phyloP scores from a whole-genome alignment of 1,284 basidiomycete species.

The Ustilago vetiveriae region DNA sequence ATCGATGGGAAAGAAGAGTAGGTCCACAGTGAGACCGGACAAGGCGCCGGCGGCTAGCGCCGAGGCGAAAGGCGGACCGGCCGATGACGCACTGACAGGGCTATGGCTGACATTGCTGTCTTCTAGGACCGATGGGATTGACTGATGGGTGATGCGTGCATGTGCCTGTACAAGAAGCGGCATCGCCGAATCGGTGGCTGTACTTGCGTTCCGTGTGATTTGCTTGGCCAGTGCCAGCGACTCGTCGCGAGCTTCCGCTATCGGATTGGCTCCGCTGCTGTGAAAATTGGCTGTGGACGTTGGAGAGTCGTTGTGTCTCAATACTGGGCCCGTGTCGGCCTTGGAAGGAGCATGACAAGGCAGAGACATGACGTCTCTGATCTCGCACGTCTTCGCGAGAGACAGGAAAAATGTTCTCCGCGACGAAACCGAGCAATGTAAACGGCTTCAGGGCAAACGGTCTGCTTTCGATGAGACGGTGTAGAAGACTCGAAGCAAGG shows the following conservation, averaged over 20 bases:
- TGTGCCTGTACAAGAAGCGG: constrained; percentile 10
- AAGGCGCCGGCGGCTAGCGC: constrained; percentile 56
- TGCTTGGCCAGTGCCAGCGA: too few relatives aligned
- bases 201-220: not conserved
- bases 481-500: too few relatives aligned
- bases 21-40: constrained; percentile 72
- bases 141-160: constrained; percentile 19
- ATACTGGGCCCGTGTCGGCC: too few relatives aligned
- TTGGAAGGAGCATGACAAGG: not conserved
- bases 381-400: too few relatives aligned
- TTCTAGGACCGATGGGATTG: constrained; percentile 38
- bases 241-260: too few relatives aligned
- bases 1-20: constrained; percentile 95
- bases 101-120: constrained; percentile 1
- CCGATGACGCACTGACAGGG: not conserved
- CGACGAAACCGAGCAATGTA: not conserved
- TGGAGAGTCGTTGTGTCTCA: not conserved
- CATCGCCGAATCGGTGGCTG: constrained; percentile 6
- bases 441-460: not conserved
- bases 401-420: too few relatives aligned
- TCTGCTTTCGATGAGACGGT: too few relatives aligned
- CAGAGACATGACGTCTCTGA: not conserved
- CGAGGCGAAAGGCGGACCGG: constrained; percentile 30
- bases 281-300: not conserved
- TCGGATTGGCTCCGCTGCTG: not conserved